These are phyloP conservation scores for Ophiosphaerella korrae DNA, from an alignment of 2,329 filamentous ascomycete genomes.

Conservation along the genomic window DNA sequence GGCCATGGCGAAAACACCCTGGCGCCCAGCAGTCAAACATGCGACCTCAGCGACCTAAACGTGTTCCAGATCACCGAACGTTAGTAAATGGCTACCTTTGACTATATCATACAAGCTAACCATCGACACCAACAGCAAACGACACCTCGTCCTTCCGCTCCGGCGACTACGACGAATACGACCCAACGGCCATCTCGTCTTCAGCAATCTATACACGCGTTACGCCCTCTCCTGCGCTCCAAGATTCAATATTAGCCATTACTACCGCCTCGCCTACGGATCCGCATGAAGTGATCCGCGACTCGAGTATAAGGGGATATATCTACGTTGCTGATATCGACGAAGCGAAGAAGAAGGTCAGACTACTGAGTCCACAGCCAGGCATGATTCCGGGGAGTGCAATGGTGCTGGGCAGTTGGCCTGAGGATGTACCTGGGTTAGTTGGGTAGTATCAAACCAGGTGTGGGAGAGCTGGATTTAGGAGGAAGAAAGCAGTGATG, in stretches of 20 bases:
- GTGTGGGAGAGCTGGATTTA: too few species aligned
- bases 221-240: conserved; percentile 69
- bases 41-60: conserved; percentile 75
- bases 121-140: background rate
- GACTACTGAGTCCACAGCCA: conserved; percentile 81
- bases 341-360: conserved; percentile 77
- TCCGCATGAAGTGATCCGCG: conserved; percentile 71
- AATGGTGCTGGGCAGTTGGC: conserved; percentile 84
- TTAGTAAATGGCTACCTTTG: conserved; percentile 31
- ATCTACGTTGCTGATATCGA: conserved; percentile 93
- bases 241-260: conserved; percentile 83
- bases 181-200: conserved; percentile 33
- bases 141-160: conserved; percentile 38
- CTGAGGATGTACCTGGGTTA: conserved; percentile 80
- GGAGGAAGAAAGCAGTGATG: too few species aligned
- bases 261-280: conserved; percentile 77
- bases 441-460: conserved; percentile 48
- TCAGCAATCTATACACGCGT: conserved; percentile 64
- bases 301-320: conserved; percentile 87
- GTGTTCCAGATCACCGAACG: conserved; percentile 73
- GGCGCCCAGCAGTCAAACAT: conserved; percentile 84
- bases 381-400: conserved; percentile 80
- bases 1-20: conserved; percentile 72
- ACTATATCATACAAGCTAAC: background rate
- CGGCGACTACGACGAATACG: conserved; percentile 57